Evolutionary conservation across 352 stramenopile genomes (phyloP), one percentile per base, ranked within the genome.

Genomic region (Globisporangium barbulae): DNA sequence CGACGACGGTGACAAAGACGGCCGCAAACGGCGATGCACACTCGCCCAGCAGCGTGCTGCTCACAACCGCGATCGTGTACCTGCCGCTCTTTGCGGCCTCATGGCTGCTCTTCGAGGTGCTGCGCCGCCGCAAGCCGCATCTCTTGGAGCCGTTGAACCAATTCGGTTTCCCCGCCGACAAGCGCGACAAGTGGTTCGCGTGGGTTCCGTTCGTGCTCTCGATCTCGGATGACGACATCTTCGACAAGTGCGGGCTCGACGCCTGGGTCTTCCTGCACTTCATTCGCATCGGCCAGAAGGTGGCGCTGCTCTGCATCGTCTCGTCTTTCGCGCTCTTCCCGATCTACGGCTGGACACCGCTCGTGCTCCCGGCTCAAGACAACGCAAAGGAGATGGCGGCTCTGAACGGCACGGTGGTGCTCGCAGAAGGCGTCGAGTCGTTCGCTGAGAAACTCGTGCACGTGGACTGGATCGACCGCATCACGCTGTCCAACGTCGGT

Each of bases 211-310:
- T 86, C 62, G 59, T 93, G 17, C 85, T 80, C 63, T 62, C 57
- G 25, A 65, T 90, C 21, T 61, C 72, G n/a, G 83, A 93, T 63
- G 62, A 70, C 41, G 65, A 81, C 42, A 81, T 93, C 37, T 76
- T 86, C 17, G 65, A 85, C 2, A 75, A 76, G 52, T 90, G 83
- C 50, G 83, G 83, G 0, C 69, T 93, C 61, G 81, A 91, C 61
- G 78, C 83, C 17, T 88, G 79, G 76, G 78, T 93, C 60, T 81
- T 93, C 57, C 61, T 93, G 62, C 83, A 81, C 53, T 94, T 94
- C 58, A 72, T 91, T 42, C 78, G 80, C 30, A 75, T 94, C 47
- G 75, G 79, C 9, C 78, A 87, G 41, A 89, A 90, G 44, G 76
- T 92, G 52, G 79, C 83, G 25, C 64, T 78, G 28, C 63, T 94